Evolutionary conservation across 768 basidiomycete species (phyloP), one percentile per base, ranked within the genome.

Genomic region (Leccinum sublutescens): DNA sequence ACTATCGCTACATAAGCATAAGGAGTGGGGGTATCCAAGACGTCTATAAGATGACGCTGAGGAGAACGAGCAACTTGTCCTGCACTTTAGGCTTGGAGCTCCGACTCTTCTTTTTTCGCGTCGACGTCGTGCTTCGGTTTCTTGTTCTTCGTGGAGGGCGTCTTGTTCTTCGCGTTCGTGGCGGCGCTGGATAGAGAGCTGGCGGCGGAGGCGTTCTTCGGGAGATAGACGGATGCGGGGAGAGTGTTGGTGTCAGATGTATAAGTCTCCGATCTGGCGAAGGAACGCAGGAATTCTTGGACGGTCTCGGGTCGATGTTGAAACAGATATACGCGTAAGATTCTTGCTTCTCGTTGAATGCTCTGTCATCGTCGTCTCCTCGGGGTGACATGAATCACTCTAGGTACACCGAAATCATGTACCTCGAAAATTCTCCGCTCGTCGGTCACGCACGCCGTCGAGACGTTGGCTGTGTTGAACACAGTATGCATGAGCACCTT

Each of bases 91-190:
- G 70, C 73, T 0, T 31, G 25, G 50, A 60, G 67, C 38, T 66
- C 62, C 7, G 60, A 50, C 23, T 69, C 67, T 56, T 49, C 56
- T 23, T 10, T 64, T 66, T 21, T 68, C 67, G 27, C 62, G 67
- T 12, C 12, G 27, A 1, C n/a, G 58, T 40, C 67, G 68, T 1
- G 74, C 73, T 61, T 80, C 79, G 53, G 76, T 70, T 60, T 75
- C 71, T 36, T 67, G 74, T 63, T 87, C 85, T 61, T 81, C 79
- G 57, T 66, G 69, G 34, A 76, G 31, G 5, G 79, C 79, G 40
- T 76, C 73, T 53, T 73, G 64, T 54, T 82, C 81, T 55, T 84
- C 82, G 25, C 57, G 62, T 49, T 75, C 61, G 10, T 51, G 64
- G 33, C 66, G 69, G 12, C 62, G 69, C 2, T 66, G 64, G 33